Conservation (phyloP, 2,329 filamentous ascomycete genomes). For the Fusarium avenaceum region DNA sequence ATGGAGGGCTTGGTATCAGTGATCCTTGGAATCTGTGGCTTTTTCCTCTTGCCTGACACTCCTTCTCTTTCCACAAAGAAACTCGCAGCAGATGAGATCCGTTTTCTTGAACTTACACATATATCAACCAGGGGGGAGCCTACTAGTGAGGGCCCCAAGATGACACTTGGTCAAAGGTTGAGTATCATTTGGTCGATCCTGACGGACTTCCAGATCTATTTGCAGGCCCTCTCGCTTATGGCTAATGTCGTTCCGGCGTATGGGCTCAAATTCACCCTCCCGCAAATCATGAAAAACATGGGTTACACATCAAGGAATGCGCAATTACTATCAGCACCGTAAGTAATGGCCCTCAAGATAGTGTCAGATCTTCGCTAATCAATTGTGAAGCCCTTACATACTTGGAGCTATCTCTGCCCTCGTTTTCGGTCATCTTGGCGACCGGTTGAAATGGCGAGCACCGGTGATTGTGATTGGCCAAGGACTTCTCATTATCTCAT, state of each 20-base stretch:
- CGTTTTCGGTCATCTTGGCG: background rate
- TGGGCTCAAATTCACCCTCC: background rate
- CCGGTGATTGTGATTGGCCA: background rate
- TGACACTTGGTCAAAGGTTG: too few relatives aligned
- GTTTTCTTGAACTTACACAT: too few relatives aligned
- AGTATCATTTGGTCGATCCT: too few relatives aligned
- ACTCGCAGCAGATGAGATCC: too few relatives aligned
- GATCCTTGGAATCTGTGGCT: too few relatives aligned
- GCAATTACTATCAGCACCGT: background rate
- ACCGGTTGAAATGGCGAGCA: background rate
- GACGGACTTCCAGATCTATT: background rate
- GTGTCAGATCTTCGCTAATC: too few relatives aligned
- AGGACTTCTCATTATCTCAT: background rate
- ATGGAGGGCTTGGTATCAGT: slow-evolving; percentile 58
- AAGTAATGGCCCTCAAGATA: too few relatives aligned
- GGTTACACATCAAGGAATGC: background rate
- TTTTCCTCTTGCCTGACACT: too few relatives aligned
- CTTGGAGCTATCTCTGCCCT: background rate
- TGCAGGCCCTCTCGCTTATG: background rate
- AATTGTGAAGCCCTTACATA: background rate
- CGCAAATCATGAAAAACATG: background rate
- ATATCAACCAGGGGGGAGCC: too few relatives aligned
- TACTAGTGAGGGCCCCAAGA: too few relatives aligned
- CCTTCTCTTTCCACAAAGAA: too few relatives aligned
- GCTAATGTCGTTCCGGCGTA: background rate